phyloP scores from a whole-genome alignment of 495 filamentous ascomycete species.

The Acidiella bohemica region DNA sequence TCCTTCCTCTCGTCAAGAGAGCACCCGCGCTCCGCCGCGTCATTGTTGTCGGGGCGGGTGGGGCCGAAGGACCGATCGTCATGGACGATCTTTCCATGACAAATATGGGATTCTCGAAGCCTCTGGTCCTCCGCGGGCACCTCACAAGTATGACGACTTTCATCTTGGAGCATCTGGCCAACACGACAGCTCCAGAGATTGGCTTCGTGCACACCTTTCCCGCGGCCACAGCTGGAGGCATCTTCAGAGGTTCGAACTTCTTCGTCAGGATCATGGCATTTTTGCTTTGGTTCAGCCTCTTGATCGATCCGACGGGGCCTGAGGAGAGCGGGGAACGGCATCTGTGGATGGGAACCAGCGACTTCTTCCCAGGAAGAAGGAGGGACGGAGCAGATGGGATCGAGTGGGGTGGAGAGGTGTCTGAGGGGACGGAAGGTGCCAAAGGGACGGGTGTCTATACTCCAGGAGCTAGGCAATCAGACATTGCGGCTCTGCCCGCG shows the following conservation, averaged over 20 bases:
- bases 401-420: neutral
- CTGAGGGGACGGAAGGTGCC: neutral
- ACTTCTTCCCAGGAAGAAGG: neutral
- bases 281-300: neutral
- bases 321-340: neutral
- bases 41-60: constrained; percentile 40
- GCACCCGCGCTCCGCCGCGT: constrained; percentile 34
- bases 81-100: constrained; percentile 34
- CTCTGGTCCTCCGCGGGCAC: constrained; percentile 32
- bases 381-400: neutral
- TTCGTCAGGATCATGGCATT: neutral
- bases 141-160: constrained; percentile 38
- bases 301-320: neutral
- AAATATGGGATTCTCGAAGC: constrained; percentile 17
- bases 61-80: constrained; percentile 41
- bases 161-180: constrained; percentile 33
- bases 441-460: neutral
- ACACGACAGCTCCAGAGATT: constrained; percentile 35
- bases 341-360: neutral
- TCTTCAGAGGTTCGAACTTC: neutral
- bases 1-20: constrained; percentile 43
- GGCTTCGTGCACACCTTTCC: constrained; percentile 48
- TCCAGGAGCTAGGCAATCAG: neutral
- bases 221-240: constrained; percentile 32
- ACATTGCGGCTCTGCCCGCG: neutral